Evolutionary conservation across 1,284 basidiomycete genomes (phyloP).

Genomic region (Leccinum subrobustum): DNA sequence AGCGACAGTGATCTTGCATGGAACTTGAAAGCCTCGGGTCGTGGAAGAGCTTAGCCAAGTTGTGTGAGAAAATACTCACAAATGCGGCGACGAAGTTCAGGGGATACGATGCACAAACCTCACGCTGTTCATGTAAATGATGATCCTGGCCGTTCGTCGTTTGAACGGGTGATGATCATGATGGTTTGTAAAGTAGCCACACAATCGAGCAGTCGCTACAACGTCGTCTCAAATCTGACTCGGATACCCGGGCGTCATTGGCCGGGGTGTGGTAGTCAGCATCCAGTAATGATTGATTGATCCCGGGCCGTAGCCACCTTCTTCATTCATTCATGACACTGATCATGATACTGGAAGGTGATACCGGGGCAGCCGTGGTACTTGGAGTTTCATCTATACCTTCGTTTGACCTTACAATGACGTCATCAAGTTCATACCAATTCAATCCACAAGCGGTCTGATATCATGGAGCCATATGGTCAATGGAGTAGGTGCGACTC

Average conservation of each 20-base stretch:
- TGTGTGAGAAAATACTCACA: neutral
- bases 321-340: neutral
- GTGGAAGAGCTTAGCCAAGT: neutral
- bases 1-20: neutral
- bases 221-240: neutral
- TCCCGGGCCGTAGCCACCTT: neutral
- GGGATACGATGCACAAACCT: neutral
- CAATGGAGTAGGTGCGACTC: neutral
- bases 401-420: neutral
- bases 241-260: neutral
- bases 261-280: neutral
- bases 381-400: neutral
- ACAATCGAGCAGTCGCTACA: neutral
- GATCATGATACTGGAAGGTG: neutral
- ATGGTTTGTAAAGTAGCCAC: neutral
- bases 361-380: neutral
- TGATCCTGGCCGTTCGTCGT: neutral
- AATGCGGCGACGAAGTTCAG: neutral
- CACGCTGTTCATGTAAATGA: neutral
- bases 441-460: neutral
- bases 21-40: neutral
- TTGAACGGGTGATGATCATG: neutral
- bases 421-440: neutral
- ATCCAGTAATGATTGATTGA: neutral
- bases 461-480: neutral